Percentiles rank a stretch among this genome's conserved stretches.
These are phyloP conservation scores for Veloporphyrellus conicus DNA, from an alignment of 1,284 basidiomycete genomes.

Conservation along the genomic window DNA sequence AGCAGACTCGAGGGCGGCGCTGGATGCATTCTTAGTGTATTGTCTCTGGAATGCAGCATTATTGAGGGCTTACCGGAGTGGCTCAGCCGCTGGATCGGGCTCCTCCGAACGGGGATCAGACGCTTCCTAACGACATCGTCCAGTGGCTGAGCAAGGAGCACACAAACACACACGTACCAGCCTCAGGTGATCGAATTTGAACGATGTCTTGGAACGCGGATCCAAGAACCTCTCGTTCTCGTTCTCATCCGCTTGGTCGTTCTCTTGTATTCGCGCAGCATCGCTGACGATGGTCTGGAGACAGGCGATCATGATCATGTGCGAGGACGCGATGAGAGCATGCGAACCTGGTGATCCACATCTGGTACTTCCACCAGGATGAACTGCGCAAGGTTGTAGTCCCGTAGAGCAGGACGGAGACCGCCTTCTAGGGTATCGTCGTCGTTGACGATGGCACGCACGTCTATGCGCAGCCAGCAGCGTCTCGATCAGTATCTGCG, in stretches of 20 bases:
- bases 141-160: neutral
- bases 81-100: conserved; percentile 62
- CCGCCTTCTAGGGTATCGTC: conserved; percentile 76
- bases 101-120: conserved; percentile 65
- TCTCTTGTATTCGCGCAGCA: conserved; percentile 46
- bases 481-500: neutral
- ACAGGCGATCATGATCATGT: neutral
- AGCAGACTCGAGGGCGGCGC: conserved; percentile 64
- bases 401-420: conserved; percentile 68
- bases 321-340: neutral
- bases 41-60: neutral
- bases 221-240: conserved; percentile 69
- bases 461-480: conserved; percentile 48
- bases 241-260: conserved; percentile 36
- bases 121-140: conserved; percentile 58
- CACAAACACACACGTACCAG: conserved; percentile 46
- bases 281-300: conserved; percentile 73
- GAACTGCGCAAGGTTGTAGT: conserved; percentile 85
- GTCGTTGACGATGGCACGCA: conserved; percentile 82
- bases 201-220: conserved; percentile 71
- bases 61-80: conserved; percentile 58
- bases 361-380: conserved; percentile 72
- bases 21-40: conserved; percentile 28
- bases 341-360: conserved; percentile 61
- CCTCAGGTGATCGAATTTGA: conserved; percentile 76